phyloP scores from a whole-genome alignment of 2,329 filamentous ascomycete species.

The Colletotrichum sp. region DNA sequence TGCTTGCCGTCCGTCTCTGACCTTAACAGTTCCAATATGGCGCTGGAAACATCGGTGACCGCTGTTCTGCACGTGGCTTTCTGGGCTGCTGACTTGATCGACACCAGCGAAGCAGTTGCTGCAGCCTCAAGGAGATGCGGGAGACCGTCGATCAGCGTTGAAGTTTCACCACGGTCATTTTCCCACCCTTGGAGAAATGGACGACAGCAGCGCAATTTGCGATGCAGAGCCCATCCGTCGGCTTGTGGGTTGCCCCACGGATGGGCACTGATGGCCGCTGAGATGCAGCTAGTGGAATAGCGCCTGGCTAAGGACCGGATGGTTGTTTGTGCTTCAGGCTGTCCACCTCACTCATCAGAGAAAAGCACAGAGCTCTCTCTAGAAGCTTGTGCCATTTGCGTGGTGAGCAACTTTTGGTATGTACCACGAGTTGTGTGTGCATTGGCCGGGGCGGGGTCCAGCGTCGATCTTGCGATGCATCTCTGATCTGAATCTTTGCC shows the following conservation, averaged over 20 bases:
- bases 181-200: not conserved
- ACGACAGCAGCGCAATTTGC: not conserved
- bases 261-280: slow-evolving; percentile 9
- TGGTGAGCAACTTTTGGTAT: not conserved
- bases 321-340: slow-evolving; percentile 12
- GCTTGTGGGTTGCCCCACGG: slow-evolving; percentile 15
- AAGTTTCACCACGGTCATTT: slow-evolving; percentile 7
- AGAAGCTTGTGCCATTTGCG: not conserved
- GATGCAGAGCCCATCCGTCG: not conserved
- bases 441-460: not conserved
- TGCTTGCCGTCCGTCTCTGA: not conserved
- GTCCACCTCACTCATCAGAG: not conserved
- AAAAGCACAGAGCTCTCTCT: not conserved
- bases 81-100: not conserved
- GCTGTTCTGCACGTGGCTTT: not conserved
- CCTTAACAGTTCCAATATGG: not conserved
- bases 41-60: not conserved
- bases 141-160: slow-evolving; percentile 2
- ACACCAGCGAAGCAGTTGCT: not conserved
- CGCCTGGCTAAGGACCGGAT: not conserved
- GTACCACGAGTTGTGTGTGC: not conserved
- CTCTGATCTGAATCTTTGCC: not conserved
- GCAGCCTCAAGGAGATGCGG: not conserved
- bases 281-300: slow-evolving; percentile 10
- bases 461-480: not conserved